phyloP scores from a whole-genome alignment of 257 asterid species.

The Lantana camara region DNA sequence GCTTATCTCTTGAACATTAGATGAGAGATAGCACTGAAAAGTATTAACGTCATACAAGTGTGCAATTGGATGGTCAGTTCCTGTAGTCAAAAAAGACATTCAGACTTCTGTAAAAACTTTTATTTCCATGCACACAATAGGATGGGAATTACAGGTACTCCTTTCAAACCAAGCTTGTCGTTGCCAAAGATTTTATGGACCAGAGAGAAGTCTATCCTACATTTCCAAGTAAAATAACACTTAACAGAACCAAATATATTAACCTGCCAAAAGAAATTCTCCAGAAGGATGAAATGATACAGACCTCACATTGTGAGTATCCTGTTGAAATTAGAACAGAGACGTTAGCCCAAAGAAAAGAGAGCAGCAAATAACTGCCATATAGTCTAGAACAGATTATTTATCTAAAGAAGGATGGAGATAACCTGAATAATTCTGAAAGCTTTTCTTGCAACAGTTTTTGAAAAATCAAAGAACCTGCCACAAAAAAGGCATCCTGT shows the following conservation, averaged over 20 bases:
- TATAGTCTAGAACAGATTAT: conserved; percentile 22
- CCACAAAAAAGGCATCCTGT: conserved; percentile 21
- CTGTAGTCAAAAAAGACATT: conserved; percentile 40
- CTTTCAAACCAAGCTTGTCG: conserved; percentile 1
- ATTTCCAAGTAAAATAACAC: conserved; percentile 13
- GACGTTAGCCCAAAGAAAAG: conserved; percentile 29
- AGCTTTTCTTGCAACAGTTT: conserved; percentile 74
- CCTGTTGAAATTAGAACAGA: conserved; percentile 41
- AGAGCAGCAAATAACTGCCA: conserved; percentile 1
- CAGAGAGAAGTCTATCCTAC: neutral
- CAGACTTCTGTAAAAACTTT: conserved; percentile 23
- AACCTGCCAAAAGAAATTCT: conserved; percentile 81
- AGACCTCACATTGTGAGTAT: conserved; percentile 75
- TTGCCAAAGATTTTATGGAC: conserved; percentile 11
- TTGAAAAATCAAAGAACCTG: conserved; percentile 92
- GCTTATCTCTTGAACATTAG: conserved; percentile 63
- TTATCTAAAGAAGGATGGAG: conserved; percentile 13
- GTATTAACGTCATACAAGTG: conserved; percentile 85
- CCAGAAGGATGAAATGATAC: conserved; percentile 80
- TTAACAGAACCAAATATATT: conserved; percentile 25
- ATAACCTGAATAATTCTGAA: conserved; percentile 78
- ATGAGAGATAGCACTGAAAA: conserved; percentile 77
- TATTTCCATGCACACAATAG: neutral
- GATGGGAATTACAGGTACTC: neutral
- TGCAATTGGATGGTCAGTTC: conserved; percentile 80